These are phyloP conservation scores for Cryptosporidium parvum DNA, from an alignment of 169 alveolate genomes.

Conservation along the genomic window DNA sequence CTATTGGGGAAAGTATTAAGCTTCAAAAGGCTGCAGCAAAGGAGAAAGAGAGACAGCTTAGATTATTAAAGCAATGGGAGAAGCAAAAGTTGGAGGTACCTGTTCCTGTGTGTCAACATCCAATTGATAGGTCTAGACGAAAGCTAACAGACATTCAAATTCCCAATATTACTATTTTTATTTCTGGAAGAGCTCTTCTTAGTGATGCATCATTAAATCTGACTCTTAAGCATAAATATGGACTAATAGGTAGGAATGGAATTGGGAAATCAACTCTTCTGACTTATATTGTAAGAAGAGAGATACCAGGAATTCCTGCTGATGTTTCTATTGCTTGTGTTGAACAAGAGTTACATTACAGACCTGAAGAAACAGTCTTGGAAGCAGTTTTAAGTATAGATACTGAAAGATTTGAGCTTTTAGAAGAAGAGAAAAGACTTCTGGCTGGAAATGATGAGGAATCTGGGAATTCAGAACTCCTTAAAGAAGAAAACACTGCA, in stretches of 20 bases:
- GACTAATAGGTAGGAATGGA: conserved; percentile 97
- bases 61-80: conserved; percentile 86
- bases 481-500: conserved; percentile 80
- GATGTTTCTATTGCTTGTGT: conserved; percentile 93
- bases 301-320: conserved; percentile 92
- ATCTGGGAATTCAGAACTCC: conserved; percentile 76
- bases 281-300: conserved; percentile 93
- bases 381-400: conserved; percentile 94
- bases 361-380: conserved; percentile 88
- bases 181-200: conserved; percentile 94
- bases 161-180: conserved; percentile 87
- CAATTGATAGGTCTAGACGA: conserved; percentile 78
- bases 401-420: conserved; percentile 90
- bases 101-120: conserved; percentile 84
- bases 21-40: conserved; percentile 81
- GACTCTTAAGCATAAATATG: conserved; percentile 92
- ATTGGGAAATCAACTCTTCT: conserved; percentile 96
- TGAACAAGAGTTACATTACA: conserved; percentile 90
- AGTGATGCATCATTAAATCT: conserved; percentile 92
- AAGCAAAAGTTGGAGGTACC: conserved; percentile 86
- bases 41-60: conserved; percentile 82
- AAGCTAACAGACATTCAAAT: conserved; percentile 85
- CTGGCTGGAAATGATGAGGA: conserved; percentile 78
- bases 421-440: conserved; percentile 88
- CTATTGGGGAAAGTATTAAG: conserved; percentile 80